Conservation (phyloP, 371 early-diverging fungal genomes). For the Choanephora cucurbitarum region DNA sequence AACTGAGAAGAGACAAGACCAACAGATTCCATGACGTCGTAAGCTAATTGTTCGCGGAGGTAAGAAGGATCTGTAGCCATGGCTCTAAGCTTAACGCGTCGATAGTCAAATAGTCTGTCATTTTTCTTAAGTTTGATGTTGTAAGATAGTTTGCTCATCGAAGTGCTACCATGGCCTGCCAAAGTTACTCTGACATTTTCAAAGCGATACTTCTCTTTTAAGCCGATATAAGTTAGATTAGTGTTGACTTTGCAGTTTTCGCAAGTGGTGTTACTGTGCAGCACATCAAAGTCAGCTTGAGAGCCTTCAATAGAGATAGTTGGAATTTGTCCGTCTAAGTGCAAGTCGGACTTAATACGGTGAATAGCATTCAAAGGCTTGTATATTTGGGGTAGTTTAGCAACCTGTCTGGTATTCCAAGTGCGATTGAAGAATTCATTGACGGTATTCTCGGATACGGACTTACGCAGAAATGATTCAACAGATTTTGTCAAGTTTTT, state of each 20-base stretch:
- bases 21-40: slow-evolving; percentile 25
- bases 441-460: slow-evolving; percentile 9
- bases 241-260: slow-evolving; percentile 7
- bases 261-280: slow-evolving; percentile 11
- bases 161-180: slow-evolving; percentile 34
- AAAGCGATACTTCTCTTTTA: slow-evolving; percentile 7
- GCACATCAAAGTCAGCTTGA: slow-evolving; percentile 11
- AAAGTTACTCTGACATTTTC: slow-evolving; percentile 19
- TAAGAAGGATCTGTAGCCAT: slow-evolving; percentile 41
- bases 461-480: slow-evolving; percentile 20
- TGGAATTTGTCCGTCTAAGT: slow-evolving; percentile 27
- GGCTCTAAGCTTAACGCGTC: slow-evolving; percentile 35
- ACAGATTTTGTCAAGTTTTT: slow-evolving; percentile 8
- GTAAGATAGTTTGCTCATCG: slow-evolving; percentile 30
- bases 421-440: slow-evolving; percentile 31
- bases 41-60: slow-evolving; percentile 33
- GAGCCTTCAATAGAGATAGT: slow-evolving; percentile 21
- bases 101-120: slow-evolving; percentile 25
- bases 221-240: slow-evolving; percentile 21
- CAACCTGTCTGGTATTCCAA: slow-evolving; percentile 19
- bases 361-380: slow-evolving; percentile 19
- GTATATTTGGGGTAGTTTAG: slow-evolving; percentile 14
- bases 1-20: slow-evolving; percentile 31
- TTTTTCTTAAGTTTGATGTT: slow-evolving; percentile 24
- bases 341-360: slow-evolving; percentile 23